Base-by-base conservation (phyloP, 371 early-diverging fungal genomes). In the Mortierella sp. region DNA sequence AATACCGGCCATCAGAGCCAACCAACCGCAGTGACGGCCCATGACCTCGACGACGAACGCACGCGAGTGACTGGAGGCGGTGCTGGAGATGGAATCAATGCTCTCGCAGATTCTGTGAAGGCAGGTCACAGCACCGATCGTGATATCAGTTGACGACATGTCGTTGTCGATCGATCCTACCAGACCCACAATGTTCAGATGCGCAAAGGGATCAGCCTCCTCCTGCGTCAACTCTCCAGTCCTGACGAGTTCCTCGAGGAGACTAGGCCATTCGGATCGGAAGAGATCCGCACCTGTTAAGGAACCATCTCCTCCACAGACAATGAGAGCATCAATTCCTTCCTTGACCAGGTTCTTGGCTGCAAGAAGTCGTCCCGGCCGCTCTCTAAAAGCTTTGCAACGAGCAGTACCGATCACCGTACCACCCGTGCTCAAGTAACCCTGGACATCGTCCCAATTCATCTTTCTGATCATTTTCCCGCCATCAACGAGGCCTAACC, bases 1-100 rank as follows among this genome's bases (percentile, higher is more conserved):
- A 75, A 99, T 93, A 7, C 94, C 98, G 8, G 99, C 95, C 93
- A 95, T 96, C 19, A 99, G 83, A n/a, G 98, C 98, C 26, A 99
- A 84, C 99, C 99, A 99, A 32, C 99, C 99, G 80, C 99, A 99
- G 75, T 98, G 95, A 54, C 99, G 90, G 11, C 99, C 99, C 99
- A 99, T 99, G 15, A 99, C 99, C 81, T 99, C 99, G 42, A 99
- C 90, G 1, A 99, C 97, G 81, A 99, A 99, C 2, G 98, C 97
- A 56, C 99, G 93, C 51, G 94, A 92, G 81, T 99, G 99, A 50
- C 98, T 98, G 28, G 89, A 84, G 30, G 99, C 99, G 4, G 99
- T 99, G 49, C 95, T 93, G 37, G 92, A 87, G 41, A 99, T 89
- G 3, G 94, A 90, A 76, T 99, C 99, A 6, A 99, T 91, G 28